phyloP scores from a whole-genome alignment of 192 early-diverging fungal genomes.

The Coemansia sp. region DNA sequence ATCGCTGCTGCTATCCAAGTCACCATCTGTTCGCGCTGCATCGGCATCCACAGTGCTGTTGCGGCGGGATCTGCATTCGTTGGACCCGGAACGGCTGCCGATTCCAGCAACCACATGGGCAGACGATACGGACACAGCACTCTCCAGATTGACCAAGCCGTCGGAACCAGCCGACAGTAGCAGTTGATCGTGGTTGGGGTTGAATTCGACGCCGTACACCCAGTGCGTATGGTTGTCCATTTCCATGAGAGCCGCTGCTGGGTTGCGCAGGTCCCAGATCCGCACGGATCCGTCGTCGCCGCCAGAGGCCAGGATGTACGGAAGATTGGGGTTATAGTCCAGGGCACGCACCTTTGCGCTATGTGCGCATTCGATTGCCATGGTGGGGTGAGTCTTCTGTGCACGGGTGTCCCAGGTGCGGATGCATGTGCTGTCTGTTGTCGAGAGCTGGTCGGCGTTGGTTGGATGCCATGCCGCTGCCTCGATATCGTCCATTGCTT shows the following conservation, averaged over 20 bases:
- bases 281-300: conserved; percentile 88
- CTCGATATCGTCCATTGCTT: conserved; percentile 34
- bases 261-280: conserved; percentile 82
- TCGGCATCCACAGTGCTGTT: conserved; percentile 7
- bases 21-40: not conserved
- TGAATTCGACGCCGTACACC: conserved; percentile 84
- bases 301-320: conserved; percentile 77
- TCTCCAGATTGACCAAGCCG: conserved; percentile 84
- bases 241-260: conserved; percentile 59
- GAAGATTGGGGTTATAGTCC: conserved; percentile 88
- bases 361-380: conserved; percentile 63
- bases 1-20: not conserved
- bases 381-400: conserved; percentile 7
- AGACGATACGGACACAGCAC: conserved; percentile 82
- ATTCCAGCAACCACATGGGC: conserved; percentile 54
- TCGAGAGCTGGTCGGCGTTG: conserved; percentile 38
- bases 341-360: conserved; percentile 66
- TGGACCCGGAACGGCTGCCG: not conserved
- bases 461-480: conserved; percentile 37
- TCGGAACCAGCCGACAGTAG: conserved; percentile 84
- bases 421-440: conserved; percentile 61
- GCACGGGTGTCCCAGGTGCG: conserved; percentile 72
- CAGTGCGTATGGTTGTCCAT: conserved; percentile 85
- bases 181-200: conserved; percentile 91
- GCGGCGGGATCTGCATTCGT: not conserved